Evolutionary conservation across 1,284 basidiomycete genomes (phyloP).

Genomic region (Ustilago tritici): DNA sequence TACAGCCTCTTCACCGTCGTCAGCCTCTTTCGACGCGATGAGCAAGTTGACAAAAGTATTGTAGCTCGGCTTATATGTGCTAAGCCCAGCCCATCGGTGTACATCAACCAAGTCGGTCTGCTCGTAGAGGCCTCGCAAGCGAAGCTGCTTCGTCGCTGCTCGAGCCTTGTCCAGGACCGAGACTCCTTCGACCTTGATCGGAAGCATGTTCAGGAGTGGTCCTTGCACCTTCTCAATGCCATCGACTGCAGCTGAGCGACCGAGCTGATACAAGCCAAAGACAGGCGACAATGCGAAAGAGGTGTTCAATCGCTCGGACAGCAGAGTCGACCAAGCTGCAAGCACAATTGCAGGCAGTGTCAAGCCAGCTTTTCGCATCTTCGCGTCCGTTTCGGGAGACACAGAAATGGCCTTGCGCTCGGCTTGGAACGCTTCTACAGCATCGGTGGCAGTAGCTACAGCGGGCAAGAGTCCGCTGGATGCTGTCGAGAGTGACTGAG

Average conservation of each 20-base stretch:
- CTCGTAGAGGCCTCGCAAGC: slow-evolving; percentile 37
- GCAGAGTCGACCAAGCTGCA: slow-evolving; percentile 50
- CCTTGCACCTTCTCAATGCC: slow-evolving; percentile 48
- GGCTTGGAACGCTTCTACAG: slow-evolving; percentile 19
- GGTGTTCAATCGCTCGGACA: slow-evolving; percentile 14
- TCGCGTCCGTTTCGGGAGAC: slow-evolving; percentile 10
- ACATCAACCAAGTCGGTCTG: slow-evolving; percentile 45
- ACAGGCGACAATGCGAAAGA: slow-evolving; percentile 14
- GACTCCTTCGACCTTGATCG: slow-evolving; percentile 26
- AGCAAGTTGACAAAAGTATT: slow-evolving; percentile 55
- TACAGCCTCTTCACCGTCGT: neutral
- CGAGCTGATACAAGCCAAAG: slow-evolving; percentile 58
- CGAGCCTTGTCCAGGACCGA: slow-evolving; percentile 21
- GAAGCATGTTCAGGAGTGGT: slow-evolving; percentile 56
- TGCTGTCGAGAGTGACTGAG: slow-evolving; percentile 11
- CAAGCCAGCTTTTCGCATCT: slow-evolving; percentile 32
- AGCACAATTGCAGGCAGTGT: slow-evolving; percentile 42
- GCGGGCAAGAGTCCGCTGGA: slow-evolving; percentile 15
- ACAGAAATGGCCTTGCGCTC: slow-evolving; percentile 15
- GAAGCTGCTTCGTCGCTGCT: slow-evolving; percentile 13
- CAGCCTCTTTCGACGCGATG: slow-evolving; percentile 13
- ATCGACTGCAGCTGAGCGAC: slow-evolving; percentile 39
- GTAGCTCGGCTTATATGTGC: slow-evolving; percentile 27
- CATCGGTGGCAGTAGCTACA: neutral
- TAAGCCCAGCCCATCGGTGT: slow-evolving; percentile 28